Evolutionary conservation across 192 early-diverging fungal genomes (phyloP), one percentile per base, ranked within the genome.

Genomic region (Backusella circina): DNA sequence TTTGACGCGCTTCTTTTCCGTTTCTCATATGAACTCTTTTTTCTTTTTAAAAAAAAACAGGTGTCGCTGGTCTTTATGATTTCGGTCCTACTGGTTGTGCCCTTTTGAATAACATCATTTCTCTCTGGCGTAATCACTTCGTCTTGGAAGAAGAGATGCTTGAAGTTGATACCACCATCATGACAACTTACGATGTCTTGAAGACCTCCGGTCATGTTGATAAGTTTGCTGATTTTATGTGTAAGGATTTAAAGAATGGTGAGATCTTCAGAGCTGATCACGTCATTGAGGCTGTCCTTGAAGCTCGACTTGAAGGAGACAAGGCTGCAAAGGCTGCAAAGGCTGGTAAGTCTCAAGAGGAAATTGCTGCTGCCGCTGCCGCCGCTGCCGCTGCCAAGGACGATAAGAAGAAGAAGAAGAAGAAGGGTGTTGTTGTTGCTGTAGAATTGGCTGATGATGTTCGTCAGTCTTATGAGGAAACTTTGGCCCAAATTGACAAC

Each of bases 181-280:
- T 99, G 86, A 98, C 98, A n/a, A 96, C 95, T 7, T 88, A 94
- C 61, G 91, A 94, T 70, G 98, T 99, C 13, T 84, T 96, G 54
- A 97, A 98, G 88, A 98, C 98, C 33, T 99, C 98, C 37, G 98
- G 98, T 70, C 98, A 99, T 88, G 98, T 99, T 26, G 98, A 98
- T 44, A 93, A 95, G 68, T 99, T 99, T 84, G 90, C 94, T 61
- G 98, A 99, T 86, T 97, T 95, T 90, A 99, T 98, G 97, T 94
- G 95, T 85, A 94, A 91, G 79, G 98, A 99, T 85, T 81, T 89
- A 21, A 90, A 93, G 82, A 95, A 87, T 77, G 93, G 96, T 67
- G 96, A 98, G 72, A 95, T 98, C 73, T 96, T 94, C 91, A 91
- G 98, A 72, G 96, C 96, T 26, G 98, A 99, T 81, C 98, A 99